A percentile compares a stretch with the other conserved stretches of the same genome.
Evolutionary conservation across 192 early-diverging fungal genomes (phyloP).

Genomic region (Geranomyces michiganensis): DNA sequence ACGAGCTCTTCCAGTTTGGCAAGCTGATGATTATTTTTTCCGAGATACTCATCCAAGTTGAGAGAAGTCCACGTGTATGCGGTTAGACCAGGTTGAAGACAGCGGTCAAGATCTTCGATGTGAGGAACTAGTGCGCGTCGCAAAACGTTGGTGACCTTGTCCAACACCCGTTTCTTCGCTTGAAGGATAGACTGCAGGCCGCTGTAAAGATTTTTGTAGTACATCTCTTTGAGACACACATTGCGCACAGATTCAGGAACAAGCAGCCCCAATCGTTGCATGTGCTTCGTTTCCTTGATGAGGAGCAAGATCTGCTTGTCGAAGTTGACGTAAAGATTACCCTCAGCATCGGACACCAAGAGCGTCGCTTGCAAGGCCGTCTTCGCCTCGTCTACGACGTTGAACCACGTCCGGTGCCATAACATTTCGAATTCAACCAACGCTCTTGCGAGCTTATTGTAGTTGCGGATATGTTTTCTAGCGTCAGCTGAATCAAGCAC

Average conservation of each 20-base stretch:
- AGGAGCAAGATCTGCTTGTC: conserved; percentile 64
- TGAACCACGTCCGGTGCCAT: conserved; percentile 63
- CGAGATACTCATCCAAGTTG: conserved; percentile 59
- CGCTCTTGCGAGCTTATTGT: conserved; percentile 67
- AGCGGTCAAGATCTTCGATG: conserved; percentile 61
- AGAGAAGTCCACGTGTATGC: conserved; percentile 66
- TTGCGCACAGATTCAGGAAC: conserved; percentile 60
- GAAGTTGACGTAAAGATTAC: conserved; percentile 62
- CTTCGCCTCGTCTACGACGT: conserved; percentile 63
- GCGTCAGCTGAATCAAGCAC: conserved; percentile 61
- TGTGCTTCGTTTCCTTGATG: conserved; percentile 63
- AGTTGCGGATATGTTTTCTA: conserved; percentile 68
- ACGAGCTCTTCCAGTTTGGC: conserved; percentile 60
- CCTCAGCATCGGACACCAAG: conserved; percentile 57
- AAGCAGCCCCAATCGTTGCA: conserved; percentile 56
- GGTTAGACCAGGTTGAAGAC: conserved; percentile 63
- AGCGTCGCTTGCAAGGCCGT: conserved; percentile 67
- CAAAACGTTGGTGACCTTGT: conserved; percentile 54
- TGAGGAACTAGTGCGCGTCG: conserved; percentile 59
- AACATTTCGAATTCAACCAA: conserved; percentile 67
- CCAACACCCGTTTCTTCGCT: conserved; percentile 53
- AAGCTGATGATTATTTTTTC: conserved; percentile 54
- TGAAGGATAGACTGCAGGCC: conserved; percentile 52
- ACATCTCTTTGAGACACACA: conserved; percentile 62
- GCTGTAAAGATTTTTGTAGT: conserved; percentile 58